These are phyloP conservation scores for Panicum miliaceum DNA, from an alignment of 176 grass and related monocot genomes.

Conservation along the genomic window DNA sequence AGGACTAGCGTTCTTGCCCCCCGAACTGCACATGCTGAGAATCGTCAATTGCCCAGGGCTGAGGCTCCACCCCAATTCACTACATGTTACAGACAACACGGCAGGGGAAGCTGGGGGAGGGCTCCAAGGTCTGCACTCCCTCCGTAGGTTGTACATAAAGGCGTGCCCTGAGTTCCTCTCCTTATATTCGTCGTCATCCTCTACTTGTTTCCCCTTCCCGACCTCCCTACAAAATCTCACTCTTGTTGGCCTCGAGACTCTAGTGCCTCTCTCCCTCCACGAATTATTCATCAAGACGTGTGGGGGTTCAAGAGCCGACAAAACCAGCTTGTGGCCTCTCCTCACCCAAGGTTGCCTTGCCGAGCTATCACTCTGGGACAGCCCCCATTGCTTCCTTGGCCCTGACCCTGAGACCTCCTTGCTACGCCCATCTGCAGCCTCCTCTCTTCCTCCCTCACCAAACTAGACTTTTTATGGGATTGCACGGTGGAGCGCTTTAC, in stretches of 20 bases:
- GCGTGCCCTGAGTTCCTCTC: background rate
- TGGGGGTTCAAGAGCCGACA: background rate
- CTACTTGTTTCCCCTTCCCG: background rate
- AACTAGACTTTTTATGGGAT: no score
- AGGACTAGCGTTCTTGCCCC: background rate
- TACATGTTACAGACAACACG: no score
- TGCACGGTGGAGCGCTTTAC: no score
- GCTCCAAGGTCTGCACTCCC: background rate
- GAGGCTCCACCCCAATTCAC: background rate
- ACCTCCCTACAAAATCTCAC: background rate
- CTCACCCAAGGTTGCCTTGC: background rate
- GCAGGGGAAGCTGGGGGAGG: background rate
- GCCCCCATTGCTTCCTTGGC: no score
- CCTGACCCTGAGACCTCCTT: no score
- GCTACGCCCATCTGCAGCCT: no score
- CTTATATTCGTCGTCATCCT: background rate
- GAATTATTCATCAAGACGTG: background rate
- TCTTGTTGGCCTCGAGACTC: background rate
- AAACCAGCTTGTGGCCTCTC: background rate
- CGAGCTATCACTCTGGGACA: background rate
- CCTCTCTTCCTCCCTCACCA: no score
- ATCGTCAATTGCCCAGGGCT: background rate
- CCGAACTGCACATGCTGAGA: background rate
- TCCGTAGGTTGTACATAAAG: background rate
- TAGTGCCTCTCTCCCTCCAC: background rate